Evolutionary conservation across 1,284 basidiomycete species (phyloP), one percentile per base, ranked within the genome.

Genomic region (Naganishia sp.): DNA sequence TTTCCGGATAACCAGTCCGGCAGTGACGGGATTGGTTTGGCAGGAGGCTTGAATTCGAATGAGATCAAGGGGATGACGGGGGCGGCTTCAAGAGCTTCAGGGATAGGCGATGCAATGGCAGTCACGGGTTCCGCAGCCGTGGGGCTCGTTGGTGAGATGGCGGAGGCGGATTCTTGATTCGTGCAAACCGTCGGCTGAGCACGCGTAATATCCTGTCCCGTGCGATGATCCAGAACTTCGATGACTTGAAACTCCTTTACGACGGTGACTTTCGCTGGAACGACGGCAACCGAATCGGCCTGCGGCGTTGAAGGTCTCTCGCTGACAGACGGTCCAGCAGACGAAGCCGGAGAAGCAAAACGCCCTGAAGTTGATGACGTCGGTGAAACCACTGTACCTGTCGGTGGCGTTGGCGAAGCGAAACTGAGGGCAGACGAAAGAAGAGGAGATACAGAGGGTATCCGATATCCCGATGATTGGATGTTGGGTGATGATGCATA

Each of bases 1-100:
- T 7, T 41, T 39, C 32, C 52, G 15, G 52, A 54, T 41, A 54
- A 21, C 52, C 52, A 54, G 52, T 54, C 52, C 9, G 52, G 52
- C 32, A 54, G 35, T 10, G 32, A 39, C 18, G 52, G 52, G 18
- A 54, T 54, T 4, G 52, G 52, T 23, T 54, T 54, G 35, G 35
- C 52, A 18, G 52, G 52, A 3, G 52, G 52, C n/a, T 54, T 54
- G 35, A 54, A 54, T 18, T 54, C 52, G 35, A 54, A 54, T 23
- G 17, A 18, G n/a, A 41, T n/a, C 18, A 39, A 31, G 2, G 31
- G 21, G 11, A 35, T 10, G 32, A 35, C 52, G n/a, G 52, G 31
- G 17, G 13, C 35, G 9, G 4, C 6, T 21, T 39, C 52, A n/a
- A 18, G 18, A 21, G 11, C 11, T 5, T 6, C 13, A 54, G 13